Evolutionary conservation across 352 stramenopile genomes (phyloP).

Genomic region (Pythium apleroticum): DNA sequence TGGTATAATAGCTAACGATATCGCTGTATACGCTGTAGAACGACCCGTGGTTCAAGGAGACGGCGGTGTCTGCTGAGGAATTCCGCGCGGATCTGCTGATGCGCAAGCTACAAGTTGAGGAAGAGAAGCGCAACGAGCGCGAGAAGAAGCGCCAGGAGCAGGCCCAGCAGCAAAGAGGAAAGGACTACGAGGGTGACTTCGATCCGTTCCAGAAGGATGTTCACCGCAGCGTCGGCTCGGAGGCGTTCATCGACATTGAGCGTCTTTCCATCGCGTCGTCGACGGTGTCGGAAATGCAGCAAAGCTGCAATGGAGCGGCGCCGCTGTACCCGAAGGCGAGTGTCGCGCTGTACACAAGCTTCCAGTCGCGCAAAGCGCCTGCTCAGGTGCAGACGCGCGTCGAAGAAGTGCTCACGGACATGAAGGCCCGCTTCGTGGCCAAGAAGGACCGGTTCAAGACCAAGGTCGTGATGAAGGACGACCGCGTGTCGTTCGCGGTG

Average conservation of each 20-base stretch:
- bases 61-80: constrained; percentile 36
- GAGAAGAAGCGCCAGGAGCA: constrained; percentile 55
- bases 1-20: too few species aligned
- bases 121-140: constrained; percentile 68
- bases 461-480: constrained; percentile 58
- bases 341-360: constrained; percentile 75
- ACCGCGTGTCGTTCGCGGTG: constrained; percentile 54
- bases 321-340: constrained; percentile 57
- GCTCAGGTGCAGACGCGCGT: constrained; percentile 55
- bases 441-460: constrained; percentile 77
- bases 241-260: constrained; percentile 27
- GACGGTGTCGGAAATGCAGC: constrained; percentile 23
- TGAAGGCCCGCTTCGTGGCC: constrained; percentile 44
- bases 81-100: constrained; percentile 53
- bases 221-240: constrained; percentile 43
- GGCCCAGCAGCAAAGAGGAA: constrained; percentile 42
- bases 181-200: constrained; percentile 51
- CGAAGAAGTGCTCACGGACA: constrained; percentile 49
- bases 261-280: constrained; percentile 28
- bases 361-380: constrained; percentile 54
- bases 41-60: constrained; percentile 65
- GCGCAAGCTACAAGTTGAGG: constrained; percentile 65
- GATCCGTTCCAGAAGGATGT: constrained; percentile 57
- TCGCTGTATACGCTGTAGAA: constrained; percentile 34
- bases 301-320: constrained; percentile 18